Base-by-base conservation (phyloP, 1,284 basidiomycete species). In the Cryptococcus sp. region DNA sequence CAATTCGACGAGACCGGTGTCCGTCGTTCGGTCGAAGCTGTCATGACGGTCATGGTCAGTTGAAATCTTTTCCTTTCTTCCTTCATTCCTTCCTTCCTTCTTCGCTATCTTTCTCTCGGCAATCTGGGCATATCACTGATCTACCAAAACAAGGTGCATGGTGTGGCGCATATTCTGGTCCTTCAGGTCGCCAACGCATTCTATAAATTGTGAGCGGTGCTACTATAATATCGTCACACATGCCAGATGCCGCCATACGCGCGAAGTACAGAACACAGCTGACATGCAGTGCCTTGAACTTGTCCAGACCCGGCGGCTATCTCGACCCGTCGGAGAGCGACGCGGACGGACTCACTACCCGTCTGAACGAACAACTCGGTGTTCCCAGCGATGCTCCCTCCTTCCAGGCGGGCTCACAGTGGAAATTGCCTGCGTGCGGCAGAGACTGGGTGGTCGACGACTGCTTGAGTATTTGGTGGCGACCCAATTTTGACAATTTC, bases 181-280 rank as follows among this genome's bases (percentile, higher is more conserved):
- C 84, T 98, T 16, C 95, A 98, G 77, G 96, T 99, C 72, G 95
- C 93, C 37, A 97, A 97, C 75, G 93, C 93, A 19, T 99, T 97
- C 80, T 98, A 97, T 84, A 98, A 98, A 78, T 85, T 98, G 92
- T 93, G 70, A 72, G 89, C 41, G 16, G 5, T 17, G 16, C 20
- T 43, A 5, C n/a, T n/a, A n/a, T n/a, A n/a, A n/a, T n/a, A n/a
- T n/a, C n/a, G n/a, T n/a, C n/a, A n/a, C n/a, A n/a, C n/a, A n/a
- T n/a, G n/a, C n/a, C n/a, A n/a, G n/a, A n/a, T n/a, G n/a, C n/a
- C n/a, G n/a, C n/a, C n/a, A n/a, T n/a, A n/a, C n/a, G n/a, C n/a
- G 26, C 26, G 5, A 29, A 40, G 15, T 34, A 19, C 48, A 50
- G 20, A 4, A 5, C 52, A 50, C 49, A 23, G 25, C 46, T 41